Base-by-base conservation (phyloP, 495 filamentous ascomycete species). In the Trichocladium uniseriatum region DNA sequence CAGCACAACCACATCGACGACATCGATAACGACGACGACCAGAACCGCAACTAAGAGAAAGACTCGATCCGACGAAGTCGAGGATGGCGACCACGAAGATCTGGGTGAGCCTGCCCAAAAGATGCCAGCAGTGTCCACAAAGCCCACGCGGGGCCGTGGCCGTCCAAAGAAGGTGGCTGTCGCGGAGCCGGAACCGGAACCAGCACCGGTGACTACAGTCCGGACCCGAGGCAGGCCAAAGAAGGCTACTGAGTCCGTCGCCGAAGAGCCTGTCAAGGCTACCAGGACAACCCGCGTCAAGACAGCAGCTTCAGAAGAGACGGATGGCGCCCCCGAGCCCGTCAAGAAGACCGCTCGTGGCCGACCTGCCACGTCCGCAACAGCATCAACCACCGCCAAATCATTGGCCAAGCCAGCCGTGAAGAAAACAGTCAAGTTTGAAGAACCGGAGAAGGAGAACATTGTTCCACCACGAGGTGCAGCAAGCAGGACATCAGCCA, bases 401-500 rank as follows among this genome's bases (percentile, higher is more conserved):
- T 53, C 57, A 6, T 51, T 59, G 3, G 60, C 64, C 13, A 71
- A 69, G 43, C 60, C 69, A 15, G 28, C 54, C 6, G 37, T 65
- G 19, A 79, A 76, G 65, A 79, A 79, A 62, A 69, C 68, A 1
- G 76, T 79, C 51, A 76, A 69, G 38, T 79, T 79, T 54, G 64
- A 77, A 56, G 76, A 77, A 46, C 73, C 75, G 1, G 74, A 78
- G 59, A 77, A 79, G 55, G 76, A 79, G 56, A 78, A 79, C 42
- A 52, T 75, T 9, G 44, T 60, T 16, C 70, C 69, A 7, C 49
- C 59, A 13, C 21, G 46, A 13, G 55, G 60, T 44, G 27, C 57
- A 1, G 44, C 57, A 37, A 24, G 27, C 24, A 69, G 67, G 49
- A 45, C 60, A 1, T 38, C 63, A 24, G 38, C 20, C 16, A 53